These are phyloP conservation scores for Diaporthe vexans DNA, from an alignment of 2,329 filamentous ascomycete genomes.

Conservation along the genomic window DNA sequence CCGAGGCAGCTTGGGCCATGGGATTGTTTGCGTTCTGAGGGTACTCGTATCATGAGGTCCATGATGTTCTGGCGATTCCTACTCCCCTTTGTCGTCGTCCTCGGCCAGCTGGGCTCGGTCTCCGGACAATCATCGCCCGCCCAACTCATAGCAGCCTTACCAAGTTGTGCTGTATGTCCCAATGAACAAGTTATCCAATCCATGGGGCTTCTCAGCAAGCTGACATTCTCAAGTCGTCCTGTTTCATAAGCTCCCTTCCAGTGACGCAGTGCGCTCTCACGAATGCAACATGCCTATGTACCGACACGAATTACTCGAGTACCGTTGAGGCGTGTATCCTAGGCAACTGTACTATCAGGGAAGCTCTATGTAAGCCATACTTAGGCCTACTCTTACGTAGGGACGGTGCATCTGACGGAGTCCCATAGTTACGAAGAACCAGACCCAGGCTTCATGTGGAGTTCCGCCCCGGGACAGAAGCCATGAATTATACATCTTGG, in stretches of 20 bases:
- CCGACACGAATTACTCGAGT: neutral
- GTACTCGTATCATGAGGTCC: neutral
- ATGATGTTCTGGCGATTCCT: conserved; percentile 13
- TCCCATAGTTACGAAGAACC: conserved; percentile 33
- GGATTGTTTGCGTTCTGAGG: conserved; percentile 13
- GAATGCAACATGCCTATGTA: conserved; percentile 39
- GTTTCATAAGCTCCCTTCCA: conserved; percentile 13
- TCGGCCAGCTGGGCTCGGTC: conserved; percentile 15
- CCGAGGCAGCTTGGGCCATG: conserved; percentile 18
- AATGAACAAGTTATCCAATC: neutral
- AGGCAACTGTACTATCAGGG: conserved; percentile 31
- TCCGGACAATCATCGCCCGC: neutral
- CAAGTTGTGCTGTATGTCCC: conserved; percentile 21
- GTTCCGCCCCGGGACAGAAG: conserved; percentile 6
- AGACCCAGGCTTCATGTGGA: conserved; percentile 30
- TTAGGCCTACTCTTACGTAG: no score
- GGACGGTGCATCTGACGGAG: neutral
- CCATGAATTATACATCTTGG: conserved; percentile 1
- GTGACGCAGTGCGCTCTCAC: conserved; percentile 31
- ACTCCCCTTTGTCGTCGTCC: conserved; percentile 9
- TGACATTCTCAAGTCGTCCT: neutral
- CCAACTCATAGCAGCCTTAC: conserved; percentile 9
- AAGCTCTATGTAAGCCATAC: conserved; percentile 21
- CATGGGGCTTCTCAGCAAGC: neutral
- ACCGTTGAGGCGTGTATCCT: conserved; percentile 24